Conservation (phyloP, 106 monocot species). For the Xerophyta viscosa region DNA sequence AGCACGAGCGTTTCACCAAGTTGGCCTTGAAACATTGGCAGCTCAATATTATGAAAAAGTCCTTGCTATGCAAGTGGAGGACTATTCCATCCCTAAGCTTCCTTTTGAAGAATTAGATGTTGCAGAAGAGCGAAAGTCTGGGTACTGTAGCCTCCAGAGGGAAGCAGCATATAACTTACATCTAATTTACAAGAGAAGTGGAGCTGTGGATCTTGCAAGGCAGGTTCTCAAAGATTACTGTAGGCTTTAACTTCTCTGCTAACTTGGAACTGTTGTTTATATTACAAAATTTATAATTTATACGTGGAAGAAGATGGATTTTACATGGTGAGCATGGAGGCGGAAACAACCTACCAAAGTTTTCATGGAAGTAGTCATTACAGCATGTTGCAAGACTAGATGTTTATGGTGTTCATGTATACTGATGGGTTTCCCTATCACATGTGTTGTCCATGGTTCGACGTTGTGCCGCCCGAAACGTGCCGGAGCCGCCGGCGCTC, state of each 20-base stretch:
- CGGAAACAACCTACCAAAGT: too few relatives aligned
- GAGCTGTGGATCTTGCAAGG: conserved; percentile 86
- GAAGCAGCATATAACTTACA: conserved; percentile 97
- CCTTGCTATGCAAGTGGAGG: conserved; percentile 52
- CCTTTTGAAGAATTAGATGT: conserved; percentile 33
- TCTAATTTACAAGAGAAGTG: conserved; percentile 89
- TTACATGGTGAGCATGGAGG: too few relatives aligned
- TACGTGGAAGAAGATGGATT: neutral
- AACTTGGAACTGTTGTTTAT: too few relatives aligned
- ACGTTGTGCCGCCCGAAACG: too few relatives aligned
- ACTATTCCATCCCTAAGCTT: conserved; percentile 57
- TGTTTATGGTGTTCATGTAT: too few relatives aligned
- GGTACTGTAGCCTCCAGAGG: conserved; percentile 62
- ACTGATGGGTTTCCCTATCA: too few relatives aligned
- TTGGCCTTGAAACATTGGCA: conserved; percentile 81
- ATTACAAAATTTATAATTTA: neutral
- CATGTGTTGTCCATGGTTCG: too few relatives aligned
- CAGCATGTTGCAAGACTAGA: too few relatives aligned
- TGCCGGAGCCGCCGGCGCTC: too few relatives aligned
- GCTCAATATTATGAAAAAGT: conserved; percentile 80
- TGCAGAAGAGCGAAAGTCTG: conserved; percentile 22
- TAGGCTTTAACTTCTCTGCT: conserved; percentile 7
- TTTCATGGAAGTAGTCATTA: too few relatives aligned
- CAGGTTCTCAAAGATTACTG: conserved; percentile 74
- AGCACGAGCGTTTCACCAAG: conserved; percentile 84